Evolutionary conservation across 2,329 filamentous ascomycete species (phyloP), one percentile per base, ranked within the genome.

Genomic region (Fusarium subtropicale): DNA sequence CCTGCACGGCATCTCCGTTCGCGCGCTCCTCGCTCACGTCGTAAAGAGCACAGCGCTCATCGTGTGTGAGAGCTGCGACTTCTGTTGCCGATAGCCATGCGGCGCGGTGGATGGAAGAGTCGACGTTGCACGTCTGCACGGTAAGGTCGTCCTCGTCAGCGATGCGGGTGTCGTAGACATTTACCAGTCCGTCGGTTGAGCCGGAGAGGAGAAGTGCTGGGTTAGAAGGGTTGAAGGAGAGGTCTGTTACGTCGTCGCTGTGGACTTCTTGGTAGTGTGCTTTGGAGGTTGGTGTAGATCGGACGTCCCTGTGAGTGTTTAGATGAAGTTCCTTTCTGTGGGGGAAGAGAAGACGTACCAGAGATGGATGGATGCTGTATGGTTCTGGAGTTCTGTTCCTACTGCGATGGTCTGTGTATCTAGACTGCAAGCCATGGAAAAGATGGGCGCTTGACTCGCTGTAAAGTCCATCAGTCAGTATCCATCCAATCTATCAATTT

Each of bases 161-260:
- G 60, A 92, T 85, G 48, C 85, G 84, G 20, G 88, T 91, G 80
- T 96, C 90, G 79, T 91, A 92, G 46, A 95, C 82, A 75, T 92
- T 94, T 73, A 95, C 86, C 2, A 95, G 86, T 9, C 92, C 92
- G 78, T 96, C 92, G 16, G 92, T 95, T 38, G 91, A 93, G 44
- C 91, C 91, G 2, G 91, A 93, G 13, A 95, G 83, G 8, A 95
- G 85, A 18, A 92, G 81, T 45, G 86, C 83, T 1, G 87, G 83
- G 50, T 86, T 81, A 4, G 79, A 81, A 0, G 90, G 89, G 77
- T 92, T 89, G 73, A 90, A 89, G 74, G 73, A 61, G 4, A 82
- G 78, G 16, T 89, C 86, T 34, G 89, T 91, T 48, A 91, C 82
- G 76, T 91, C 89, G 77, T 91, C 90, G 71, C 87, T 90, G 78